Base-by-base conservation (phyloP, 1,139 yeast genomes). In the Candida sanyaensis region DNA sequence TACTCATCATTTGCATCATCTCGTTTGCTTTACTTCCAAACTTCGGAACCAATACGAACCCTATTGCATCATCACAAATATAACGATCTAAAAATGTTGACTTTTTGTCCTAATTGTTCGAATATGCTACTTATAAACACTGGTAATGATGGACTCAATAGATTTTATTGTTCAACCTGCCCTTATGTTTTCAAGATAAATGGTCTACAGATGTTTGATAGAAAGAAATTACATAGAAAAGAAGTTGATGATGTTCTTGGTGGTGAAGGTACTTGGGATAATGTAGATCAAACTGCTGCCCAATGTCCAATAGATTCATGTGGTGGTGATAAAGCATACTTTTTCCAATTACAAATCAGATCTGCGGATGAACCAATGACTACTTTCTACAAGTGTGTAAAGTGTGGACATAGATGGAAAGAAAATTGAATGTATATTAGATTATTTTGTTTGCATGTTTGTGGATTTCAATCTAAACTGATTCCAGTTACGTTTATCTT, bases 191-290 rank as follows among this genome's bases (percentile, higher is more conserved):
- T 91, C 65, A 89, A 91, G 42, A 89, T 93, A 46, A 78, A 78
- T 41, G 96, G 93, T 10, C 76, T 88, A 48, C 92, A 86, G 61
- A 83, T 93, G 70, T 93, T 75, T 66, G 97, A 92, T 64, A 77
- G 97, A 50, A 90, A 88, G 63, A 79, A 79, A 51, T 77, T 93
- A 62, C 87, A 88, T 34, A 77, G 96, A 63, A 93, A 93, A 62
- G 88, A 90, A 58, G 95, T 93, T 3, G 99, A 93, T 66, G 99
- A 93, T 70, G 97, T 93, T 9, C 77, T 93, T 27, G 99, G 99
- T 50, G 97, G 97, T 37, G 95, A 86, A 56, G 98, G 97, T 27
- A 96, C 98, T 3, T 93, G 99, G 99, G 99, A 93, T 65, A 92
- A 93, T 63, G 99, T 95, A 29, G 99, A 95, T 63, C 93, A 87